Base-by-base conservation (phyloP, 805 yeast genomes). In the Yarrowia divulgata region DNA sequence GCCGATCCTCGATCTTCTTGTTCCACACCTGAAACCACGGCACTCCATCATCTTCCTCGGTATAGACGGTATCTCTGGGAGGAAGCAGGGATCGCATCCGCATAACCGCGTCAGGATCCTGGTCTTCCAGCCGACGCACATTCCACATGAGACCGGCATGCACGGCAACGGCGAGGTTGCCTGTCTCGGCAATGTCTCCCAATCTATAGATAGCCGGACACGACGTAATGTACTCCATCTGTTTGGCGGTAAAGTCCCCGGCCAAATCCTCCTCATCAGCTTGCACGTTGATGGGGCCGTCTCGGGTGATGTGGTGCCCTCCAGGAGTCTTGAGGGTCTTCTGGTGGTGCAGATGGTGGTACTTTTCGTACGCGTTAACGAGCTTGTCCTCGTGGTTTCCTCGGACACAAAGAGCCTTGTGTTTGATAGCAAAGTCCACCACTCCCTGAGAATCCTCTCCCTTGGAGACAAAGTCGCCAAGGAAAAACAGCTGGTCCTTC, bases 301-400 rank as follows among this genome's bases (percentile, higher is more conserved):
- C 23, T 39, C 62, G 40, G 19, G 18, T 35, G 13, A 54, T 16
- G 16, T 35, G 52, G 49, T 58, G 19, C 71, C 71, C 43, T 18
- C 32, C 45, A 19, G 48, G 35, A 75, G 75, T 29, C 73, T 64
- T 49, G 46, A 74, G 23, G 64, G 70, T 45, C 55, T 60, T 29
- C 69, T 69, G 52, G 32, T 55, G 45, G 37, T 50, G 35, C 72
- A 71, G 14, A 76, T 77, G 57, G 77, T 87, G 93, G 73, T 80
- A 83, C 70, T 79, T 85, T 32, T 88, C 86, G 75, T 91, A 91
- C 74, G 88, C 80, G 68, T 87, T 83, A 72, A 93, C 75, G 12
- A 90, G 84, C 71, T 87, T 88, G 71, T 88, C 82, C 78, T 93
- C 98, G 77, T 94, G 97, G 80, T 93, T 93, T 0, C 98, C 98